phyloP scores from a whole-genome alignment of 1,139 yeast species.

The Pichia cactophila region DNA sequence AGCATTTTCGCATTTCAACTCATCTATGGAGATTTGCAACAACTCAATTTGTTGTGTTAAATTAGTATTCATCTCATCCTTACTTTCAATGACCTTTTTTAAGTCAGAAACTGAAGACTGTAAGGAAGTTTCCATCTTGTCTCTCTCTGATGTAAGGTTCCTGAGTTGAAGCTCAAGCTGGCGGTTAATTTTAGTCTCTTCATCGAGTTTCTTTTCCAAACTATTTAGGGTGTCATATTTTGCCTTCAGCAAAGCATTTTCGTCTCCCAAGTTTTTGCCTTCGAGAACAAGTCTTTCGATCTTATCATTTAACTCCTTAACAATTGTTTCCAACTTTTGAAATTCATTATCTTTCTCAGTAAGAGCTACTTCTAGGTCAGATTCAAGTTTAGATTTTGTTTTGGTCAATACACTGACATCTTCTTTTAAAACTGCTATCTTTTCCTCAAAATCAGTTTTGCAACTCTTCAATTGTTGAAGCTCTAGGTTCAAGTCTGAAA shows the following conservation, averaged over 20 bases:
- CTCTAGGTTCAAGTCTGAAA: neutral
- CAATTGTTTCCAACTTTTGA: neutral
- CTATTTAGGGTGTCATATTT: neutral
- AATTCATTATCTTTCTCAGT: neutral
- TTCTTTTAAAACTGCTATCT: neutral
- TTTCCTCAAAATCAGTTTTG: neutral
- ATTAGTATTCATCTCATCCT: neutral
- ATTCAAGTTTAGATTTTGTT: neutral
- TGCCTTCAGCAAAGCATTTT: neutral
- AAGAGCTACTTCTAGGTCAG: neutral
- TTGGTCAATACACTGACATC: conserved; percentile 1
- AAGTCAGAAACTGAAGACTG: neutral
- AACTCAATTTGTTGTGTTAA: neutral
- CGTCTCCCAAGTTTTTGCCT: neutral
- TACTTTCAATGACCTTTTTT: neutral
- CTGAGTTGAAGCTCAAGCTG: neutral
- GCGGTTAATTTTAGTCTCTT: conserved; percentile 1
- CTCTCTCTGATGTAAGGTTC: neutral
- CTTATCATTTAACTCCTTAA: neutral
- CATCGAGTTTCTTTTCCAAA: conserved; percentile 3
- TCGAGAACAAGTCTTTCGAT: neutral
- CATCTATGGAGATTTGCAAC: neutral
- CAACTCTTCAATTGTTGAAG: conserved; percentile 1
- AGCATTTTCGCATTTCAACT: neutral
- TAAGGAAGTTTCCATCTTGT: neutral